Percentiles rank a stretch among this genome's conserved stretches.
Conservation (phyloP, 768 basidiomycete species). For the Xanthoconium purpureum region DNA sequence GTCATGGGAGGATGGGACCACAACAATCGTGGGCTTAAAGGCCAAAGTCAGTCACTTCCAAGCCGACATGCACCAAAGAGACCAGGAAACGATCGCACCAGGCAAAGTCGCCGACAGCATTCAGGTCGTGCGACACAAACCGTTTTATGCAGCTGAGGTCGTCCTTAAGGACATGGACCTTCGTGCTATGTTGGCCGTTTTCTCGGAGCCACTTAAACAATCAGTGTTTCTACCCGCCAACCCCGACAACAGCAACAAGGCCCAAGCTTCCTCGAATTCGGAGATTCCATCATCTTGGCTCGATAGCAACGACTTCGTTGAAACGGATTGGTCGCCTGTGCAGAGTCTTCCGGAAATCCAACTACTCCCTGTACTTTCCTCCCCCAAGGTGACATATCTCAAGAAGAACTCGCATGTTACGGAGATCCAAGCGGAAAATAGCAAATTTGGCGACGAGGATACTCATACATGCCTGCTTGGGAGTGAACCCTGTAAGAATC, state of each 20-base stretch:
- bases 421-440: conserved; percentile 42
- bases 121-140: conserved; percentile 68
- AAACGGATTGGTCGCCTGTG: conserved; percentile 62
- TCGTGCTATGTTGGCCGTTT: conserved; percentile 74
- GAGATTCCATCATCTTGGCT: conserved; percentile 62
- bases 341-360: conserved; percentile 56
- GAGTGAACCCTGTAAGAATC: conserved; percentile 57
- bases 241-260: conserved; percentile 42
- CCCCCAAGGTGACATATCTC: conserved; percentile 82
- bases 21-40: conserved; percentile 83
- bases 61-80: conserved; percentile 90
- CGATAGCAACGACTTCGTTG: conserved; percentile 78
- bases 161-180: conserved; percentile 73
- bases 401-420: conserved; percentile 51
- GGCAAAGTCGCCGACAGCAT: conserved; percentile 56
- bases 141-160: conserved; percentile 86
- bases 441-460: conserved; percentile 84
- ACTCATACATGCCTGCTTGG: conserved; percentile 82
- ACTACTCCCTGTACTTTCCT: conserved; percentile 67
- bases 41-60: conserved; percentile 76
- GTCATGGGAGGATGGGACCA: conserved; percentile 77
- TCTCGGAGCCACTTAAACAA: conserved; percentile 68
- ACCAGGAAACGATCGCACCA: conserved; percentile 67
- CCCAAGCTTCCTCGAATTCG: conserved; percentile 25
- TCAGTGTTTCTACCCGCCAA: conserved; percentile 47